phyloP scores from a whole-genome alignment of 176 grass and related monocot genomes.

The Musa schizocarpa region DNA sequence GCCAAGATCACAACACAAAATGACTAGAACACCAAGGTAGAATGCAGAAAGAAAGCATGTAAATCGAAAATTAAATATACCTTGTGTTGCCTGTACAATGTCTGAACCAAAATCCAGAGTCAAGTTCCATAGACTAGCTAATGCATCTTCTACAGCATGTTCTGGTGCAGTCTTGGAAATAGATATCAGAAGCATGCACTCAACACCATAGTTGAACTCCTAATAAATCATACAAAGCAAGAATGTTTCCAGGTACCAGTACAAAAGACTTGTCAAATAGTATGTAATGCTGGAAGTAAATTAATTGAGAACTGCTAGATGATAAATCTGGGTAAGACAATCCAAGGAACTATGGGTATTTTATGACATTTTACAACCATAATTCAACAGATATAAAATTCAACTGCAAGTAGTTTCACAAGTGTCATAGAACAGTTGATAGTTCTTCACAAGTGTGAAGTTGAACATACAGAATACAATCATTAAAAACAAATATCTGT shows the following conservation, averaged over 20 bases:
- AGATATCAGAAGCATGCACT: slow-evolving; percentile 77
- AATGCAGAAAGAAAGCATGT: not conserved
- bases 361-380: too few species aligned
- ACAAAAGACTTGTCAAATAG: not conserved
- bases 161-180: slow-evolving; percentile 36
- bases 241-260: not conserved
- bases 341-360: not conserved
- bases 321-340: not conserved
- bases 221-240: slow-evolving; percentile 26
- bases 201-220: slow-evolving; percentile 86
- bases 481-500: too few species aligned
- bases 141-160: slow-evolving; percentile 52
- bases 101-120: slow-evolving; percentile 44
- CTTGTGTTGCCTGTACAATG: slow-evolving; percentile 81
- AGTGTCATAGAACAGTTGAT: too few species aligned
- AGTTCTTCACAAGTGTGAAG: too few species aligned
- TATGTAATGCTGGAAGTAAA: too few species aligned
- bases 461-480: too few species aligned
- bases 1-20: not conserved
- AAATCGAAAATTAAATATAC: slow-evolving; percentile 28
- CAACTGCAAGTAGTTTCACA: too few species aligned
- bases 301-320: not conserved
- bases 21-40: not conserved
- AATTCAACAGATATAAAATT: too few species aligned
- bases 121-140: slow-evolving; percentile 44